Base-by-base conservation (phyloP, 2,329 filamentous ascomycete species). In the Aureobasidium pullulans region DNA sequence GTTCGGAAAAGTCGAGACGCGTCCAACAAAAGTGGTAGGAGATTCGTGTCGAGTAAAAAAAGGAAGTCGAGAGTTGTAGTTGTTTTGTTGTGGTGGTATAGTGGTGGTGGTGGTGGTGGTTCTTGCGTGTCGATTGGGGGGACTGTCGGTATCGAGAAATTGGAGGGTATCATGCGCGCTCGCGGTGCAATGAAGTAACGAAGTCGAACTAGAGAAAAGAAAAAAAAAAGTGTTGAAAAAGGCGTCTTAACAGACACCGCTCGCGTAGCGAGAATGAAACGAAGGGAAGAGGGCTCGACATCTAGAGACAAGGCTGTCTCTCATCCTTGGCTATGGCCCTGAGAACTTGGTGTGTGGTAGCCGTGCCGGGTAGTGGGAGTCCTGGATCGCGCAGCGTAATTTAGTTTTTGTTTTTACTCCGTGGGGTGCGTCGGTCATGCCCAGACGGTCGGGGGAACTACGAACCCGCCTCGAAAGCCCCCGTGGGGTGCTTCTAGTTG, bases 401-500 rank as follows among this genome's bases (percentile, higher is more conserved):
- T 59, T 59, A 59, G 57, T 59, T 44, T 39, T 34, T 43, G 57
- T 53, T 43, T 46, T 37, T 44, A 46, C 16, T 57, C 54, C 54
- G 29, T 47, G 43, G 54, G 16, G 43, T 34, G 37, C 28, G 59
- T 34, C 49, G 49, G 11, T 62, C 65, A 72, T 44, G 68, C 69
- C 69, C 69, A 72, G 61, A 72, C 64, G 37, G 68, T 63, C 61
- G 64, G 59, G 61, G 67, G 65, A 62, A 65, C 56, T 67, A 71
- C 70, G 68, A 69, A 72, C 70, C 70, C 69, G 63, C 65, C 66
- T 60, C 65, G 61, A 61, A 69, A 68, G 50, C 64, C 47, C 40
- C 39, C 59, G 32, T 49, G 49, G 29, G 42, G 44, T 48, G 61
- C 52, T 40, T 57, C 54, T 47, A 47, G 34, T 57, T 54, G 50